Evolutionary conservation across 2,329 filamentous ascomycete species (phyloP), one percentile per base, ranked within the genome.

Genomic region (Trichoderma harzianum): DNA sequence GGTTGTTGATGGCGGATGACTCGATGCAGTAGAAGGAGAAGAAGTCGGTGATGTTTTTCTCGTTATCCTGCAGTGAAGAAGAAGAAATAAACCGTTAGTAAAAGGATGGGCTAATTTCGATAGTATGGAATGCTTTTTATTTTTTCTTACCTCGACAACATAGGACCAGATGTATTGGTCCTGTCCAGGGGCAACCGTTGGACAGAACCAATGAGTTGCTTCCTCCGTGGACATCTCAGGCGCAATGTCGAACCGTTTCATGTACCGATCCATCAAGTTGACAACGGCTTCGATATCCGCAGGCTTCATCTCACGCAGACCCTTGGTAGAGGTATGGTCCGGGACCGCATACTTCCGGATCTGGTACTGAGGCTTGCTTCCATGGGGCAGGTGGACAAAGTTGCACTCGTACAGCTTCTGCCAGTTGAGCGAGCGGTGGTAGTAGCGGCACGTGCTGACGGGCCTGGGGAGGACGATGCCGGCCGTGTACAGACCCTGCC

Each of bases 21-120:
- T 97, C 94, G 39, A 99, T 91, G 79, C 90, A 91, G 86, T 98
- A 99, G 84, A 98, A 99, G 47, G 94, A 98, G 84, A 98, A 92
- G 84, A 97, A 98, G 82, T 99, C 96, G 47, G 94, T 98, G 78
- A 99, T 93, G 77, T 94, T 94, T 74, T 92, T 88, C 65, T 91
- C 90, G 3, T 60, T 32, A n/a, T 72, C 71, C 71, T 72, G 53
- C 18, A 43, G 14, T 10, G n/a, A 28, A 11, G 7, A 34, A 6
- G 30, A 18, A 55, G n/a, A 21, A 32, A 12, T 1, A 5, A 51
- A 11, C 4, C 18, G 43, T 51, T n/a, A 51, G n/a, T 43, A 21
- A 3, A 60, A 12, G 11, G 7, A 28, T 16, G 7, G 7, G 5
- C 18, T 5, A 32, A 32, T 12, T n/a, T 28, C 12, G 63, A 21